A percentile compares a stretch with the other conserved stretches of the same genome.
These are phyloP conservation scores for Xanthoceras sorbifolium DNA, from an alignment of 345 rosid genomes.

Conservation along the genomic window DNA sequence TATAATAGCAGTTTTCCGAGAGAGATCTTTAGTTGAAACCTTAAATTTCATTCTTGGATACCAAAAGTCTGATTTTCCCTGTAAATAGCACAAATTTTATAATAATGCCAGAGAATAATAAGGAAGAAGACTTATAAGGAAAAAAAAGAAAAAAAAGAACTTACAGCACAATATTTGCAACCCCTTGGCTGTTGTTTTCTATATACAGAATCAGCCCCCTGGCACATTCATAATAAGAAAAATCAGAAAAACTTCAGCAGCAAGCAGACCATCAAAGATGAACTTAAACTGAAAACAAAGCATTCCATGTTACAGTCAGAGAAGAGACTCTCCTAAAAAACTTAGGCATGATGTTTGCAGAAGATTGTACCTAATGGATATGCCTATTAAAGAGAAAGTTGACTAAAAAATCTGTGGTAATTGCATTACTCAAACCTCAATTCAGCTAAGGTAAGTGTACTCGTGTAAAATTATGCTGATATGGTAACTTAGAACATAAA, in stretches of 20 bases:
- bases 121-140: slow-evolving; percentile 13
- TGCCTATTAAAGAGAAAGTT: background rate
- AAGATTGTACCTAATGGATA: background rate
- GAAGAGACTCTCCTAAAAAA: background rate
- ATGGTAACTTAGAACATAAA: background rate
- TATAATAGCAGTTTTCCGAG: slow-evolving; percentile 53
- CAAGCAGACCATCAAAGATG: background rate
- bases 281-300: background rate
- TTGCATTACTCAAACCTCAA: background rate
- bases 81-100: slow-evolving; percentile 21
- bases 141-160: slow-evolving; percentile 34
- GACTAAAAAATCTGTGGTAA: background rate
- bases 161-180: slow-evolving; percentile 84
- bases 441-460: background rate
- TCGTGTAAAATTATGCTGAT: background rate
- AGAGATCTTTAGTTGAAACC: slow-evolving; percentile 62
- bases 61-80: slow-evolving; percentile 44
- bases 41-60: slow-evolving; percentile 83
- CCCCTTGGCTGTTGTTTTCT: slow-evolving; percentile 40
- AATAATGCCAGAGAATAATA: slow-evolving; percentile 6
- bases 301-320: background rate
- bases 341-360: background rate
- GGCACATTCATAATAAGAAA: slow-evolving; percentile 32
- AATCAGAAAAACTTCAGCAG: slow-evolving; percentile 15
- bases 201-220: slow-evolving; percentile 35